Percentiles rank a stretch among this genome's conserved stretches.
These are phyloP conservation scores for Fusarium succisae DNA, from an alignment of 2,329 filamentous ascomycete species.

Conservation along the genomic window DNA sequence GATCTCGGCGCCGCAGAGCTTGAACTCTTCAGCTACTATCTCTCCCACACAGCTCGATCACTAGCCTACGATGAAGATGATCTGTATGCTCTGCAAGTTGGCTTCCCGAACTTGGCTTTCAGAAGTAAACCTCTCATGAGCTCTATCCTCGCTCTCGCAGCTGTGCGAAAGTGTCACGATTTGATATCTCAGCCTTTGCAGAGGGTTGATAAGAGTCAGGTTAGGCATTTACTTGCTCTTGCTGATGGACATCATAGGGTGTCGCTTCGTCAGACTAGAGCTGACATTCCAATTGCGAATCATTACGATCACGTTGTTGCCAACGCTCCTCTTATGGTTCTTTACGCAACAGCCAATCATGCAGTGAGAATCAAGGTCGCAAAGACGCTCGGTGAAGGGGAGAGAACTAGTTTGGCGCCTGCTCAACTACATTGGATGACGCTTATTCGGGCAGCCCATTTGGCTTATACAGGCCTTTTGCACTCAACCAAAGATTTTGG, in stretches of 20 bases:
- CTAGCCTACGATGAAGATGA: slow-evolving; percentile 51
- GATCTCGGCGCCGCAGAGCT: slow-evolving; percentile 45
- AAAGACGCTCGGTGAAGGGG: slow-evolving; percentile 29
- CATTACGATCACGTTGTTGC: slow-evolving; percentile 42
- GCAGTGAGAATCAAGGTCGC: slow-evolving; percentile 48
- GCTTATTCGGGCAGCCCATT: slow-evolving; percentile 27
- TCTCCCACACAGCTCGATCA: slow-evolving; percentile 52
- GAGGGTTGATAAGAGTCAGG: neutral
- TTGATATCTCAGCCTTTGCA: slow-evolving; percentile 20
- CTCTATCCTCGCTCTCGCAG: slow-evolving; percentile 54
- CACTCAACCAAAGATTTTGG: neutral
- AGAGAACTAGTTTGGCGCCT: neutral
- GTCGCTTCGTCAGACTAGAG: slow-evolving; percentile 51
- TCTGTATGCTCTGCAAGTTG: slow-evolving; percentile 52
- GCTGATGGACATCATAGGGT: slow-evolving; percentile 51
- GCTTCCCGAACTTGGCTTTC: slow-evolving; percentile 55
- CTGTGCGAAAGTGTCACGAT: slow-evolving; percentile 52
- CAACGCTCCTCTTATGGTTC: slow-evolving; percentile 53
- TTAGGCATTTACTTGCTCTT: slow-evolving; percentile 36
- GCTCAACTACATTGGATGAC: slow-evolving; percentile 35
- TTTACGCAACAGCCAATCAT: slow-evolving; percentile 53
- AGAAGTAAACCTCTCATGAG: slow-evolving; percentile 52
- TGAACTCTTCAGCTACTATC: slow-evolving; percentile 52
- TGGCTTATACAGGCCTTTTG: slow-evolving; percentile 26
- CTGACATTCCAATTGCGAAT: slow-evolving; percentile 41